Base-by-base conservation (phyloP, 441 rosid species). In the Viola pubescens region DNA sequence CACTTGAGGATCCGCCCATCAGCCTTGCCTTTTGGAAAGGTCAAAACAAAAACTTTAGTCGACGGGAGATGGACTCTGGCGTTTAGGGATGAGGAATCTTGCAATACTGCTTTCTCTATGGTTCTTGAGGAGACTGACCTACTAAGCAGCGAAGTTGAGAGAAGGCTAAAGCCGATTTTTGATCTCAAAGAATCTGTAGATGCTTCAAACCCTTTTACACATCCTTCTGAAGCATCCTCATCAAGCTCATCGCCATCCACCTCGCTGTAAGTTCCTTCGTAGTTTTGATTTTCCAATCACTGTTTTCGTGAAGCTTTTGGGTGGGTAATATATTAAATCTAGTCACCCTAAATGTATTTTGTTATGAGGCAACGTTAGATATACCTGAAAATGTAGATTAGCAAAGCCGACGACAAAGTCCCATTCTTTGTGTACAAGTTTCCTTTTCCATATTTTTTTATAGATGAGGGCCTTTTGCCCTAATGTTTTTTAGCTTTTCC, bases 41-140 rank as follows among this genome's bases (percentile, higher is more conserved):
- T 62, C 9, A 82, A 77, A 76, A 48, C 86, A n/a, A 94, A 83
- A 77, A 70, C 85, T 67, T 67, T 86, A 54, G 91, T 90, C 11
- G 97, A 94, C 49, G 99, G 99, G 54, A 85, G 89, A 82, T 94
- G 97, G 99, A 87, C 90, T 57, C 67, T 94, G 58, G 96, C 99
- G 60, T 94, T 94, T 75, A 76, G 82, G 66, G 86, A 82, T 38
- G 92, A 91, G 11, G 87, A 79, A 59, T 80, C 90, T 38, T 91
- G 98, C 84, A 70, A 79, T 71, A 63, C 73, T 48, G 98, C 96
- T 48, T 71, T 71, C 54, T 78, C 83, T 45, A 91, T 94, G 97
- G 80, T 82, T 70, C 59, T 64, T 3, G 75, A 74, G 47, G 97
- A 89, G 84, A 72, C 75, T 3, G 75, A 77, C 73, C 67, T 70